A percentile compares a stretch with the other conserved stretches of the same genome.
Conservation (phyloP, 1,139 yeast genomes). For the Lodderomyces parapsilosis region DNA sequence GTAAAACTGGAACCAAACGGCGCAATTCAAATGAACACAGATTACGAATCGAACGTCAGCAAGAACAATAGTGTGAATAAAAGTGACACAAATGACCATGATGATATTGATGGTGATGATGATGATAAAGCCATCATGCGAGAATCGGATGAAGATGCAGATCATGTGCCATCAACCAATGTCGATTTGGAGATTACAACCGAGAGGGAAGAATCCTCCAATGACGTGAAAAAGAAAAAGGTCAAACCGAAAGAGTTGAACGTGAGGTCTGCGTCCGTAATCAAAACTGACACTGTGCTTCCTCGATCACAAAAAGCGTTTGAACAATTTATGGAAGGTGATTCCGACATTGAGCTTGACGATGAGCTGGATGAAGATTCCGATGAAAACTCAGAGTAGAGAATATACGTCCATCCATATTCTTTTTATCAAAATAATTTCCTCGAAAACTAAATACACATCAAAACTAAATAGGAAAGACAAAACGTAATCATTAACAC, state of each 20-base stretch:
- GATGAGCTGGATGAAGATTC: neutral
- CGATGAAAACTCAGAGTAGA: neutral
- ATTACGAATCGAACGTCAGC: neutral
- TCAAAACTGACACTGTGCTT: neutral
- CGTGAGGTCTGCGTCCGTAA: neutral
- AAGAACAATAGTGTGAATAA: no score
- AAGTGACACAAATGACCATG: neutral
- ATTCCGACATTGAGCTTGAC: neutral
- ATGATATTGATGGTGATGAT: neutral
- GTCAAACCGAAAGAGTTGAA: neutral
- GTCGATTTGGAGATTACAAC: neutral
- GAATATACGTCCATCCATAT: neutral
- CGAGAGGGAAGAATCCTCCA: neutral
- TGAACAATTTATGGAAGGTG: conserved; percentile 1
- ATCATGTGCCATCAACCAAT: neutral
- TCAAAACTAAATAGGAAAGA: conserved; percentile 1
- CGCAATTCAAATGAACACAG: neutral
- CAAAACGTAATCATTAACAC: neutral
- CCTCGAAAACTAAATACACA: conserved; percentile 2
- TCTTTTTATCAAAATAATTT: neutral
- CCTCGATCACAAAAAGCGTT: neutral
- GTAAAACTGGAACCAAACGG: neutral
- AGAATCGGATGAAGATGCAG: neutral
- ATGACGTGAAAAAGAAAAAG: neutral
- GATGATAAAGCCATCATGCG: neutral